Evolutionary conservation across 176 grass and related monocot genomes (phyloP).

Genomic region (Avena atlantica): DNA sequence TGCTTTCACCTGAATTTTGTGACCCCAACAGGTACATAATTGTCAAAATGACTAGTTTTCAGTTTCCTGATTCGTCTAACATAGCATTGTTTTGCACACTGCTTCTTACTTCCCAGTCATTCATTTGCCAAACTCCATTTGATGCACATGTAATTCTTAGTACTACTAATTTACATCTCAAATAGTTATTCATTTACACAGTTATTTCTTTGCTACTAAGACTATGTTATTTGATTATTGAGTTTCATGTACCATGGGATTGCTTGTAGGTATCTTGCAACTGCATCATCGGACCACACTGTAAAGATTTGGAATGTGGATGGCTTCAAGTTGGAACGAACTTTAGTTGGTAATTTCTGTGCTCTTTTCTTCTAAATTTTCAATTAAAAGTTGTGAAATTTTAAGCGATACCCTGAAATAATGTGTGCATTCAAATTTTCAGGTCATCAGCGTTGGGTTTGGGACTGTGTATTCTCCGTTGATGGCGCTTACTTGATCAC

Average conservation of each 20-base stretch:
- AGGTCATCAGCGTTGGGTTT: constrained; percentile 96
- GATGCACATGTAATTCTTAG: background rate
- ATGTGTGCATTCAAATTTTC: background rate
- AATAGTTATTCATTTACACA: background rate
- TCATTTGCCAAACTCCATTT: constrained; percentile 27
- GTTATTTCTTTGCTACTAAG: background rate
- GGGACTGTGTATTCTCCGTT: constrained; percentile 93
- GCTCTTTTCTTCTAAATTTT: background rate
- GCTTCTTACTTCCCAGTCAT: constrained; percentile 10
- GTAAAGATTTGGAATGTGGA: constrained; percentile 99
- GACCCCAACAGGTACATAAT: constrained; percentile 75
- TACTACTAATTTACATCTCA: background rate
- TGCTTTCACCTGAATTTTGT: constrained; percentile 92
- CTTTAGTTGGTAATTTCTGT: constrained; percentile 62
- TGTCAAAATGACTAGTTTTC: background rate
- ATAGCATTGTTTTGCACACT: background rate
- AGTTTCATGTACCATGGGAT: background rate
- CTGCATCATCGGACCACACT: constrained; percentile 85
- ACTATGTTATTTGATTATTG: background rate
- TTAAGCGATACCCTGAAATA: background rate
- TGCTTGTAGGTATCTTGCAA: constrained; percentile 87
- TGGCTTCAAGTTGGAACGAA: constrained; percentile 92
- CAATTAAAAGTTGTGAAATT: background rate
- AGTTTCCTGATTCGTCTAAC: background rate
- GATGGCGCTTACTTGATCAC: constrained; percentile 94